phyloP scores from a whole-genome alignment of 306 rosid species.

The Hylodesmum podocarpum region DNA sequence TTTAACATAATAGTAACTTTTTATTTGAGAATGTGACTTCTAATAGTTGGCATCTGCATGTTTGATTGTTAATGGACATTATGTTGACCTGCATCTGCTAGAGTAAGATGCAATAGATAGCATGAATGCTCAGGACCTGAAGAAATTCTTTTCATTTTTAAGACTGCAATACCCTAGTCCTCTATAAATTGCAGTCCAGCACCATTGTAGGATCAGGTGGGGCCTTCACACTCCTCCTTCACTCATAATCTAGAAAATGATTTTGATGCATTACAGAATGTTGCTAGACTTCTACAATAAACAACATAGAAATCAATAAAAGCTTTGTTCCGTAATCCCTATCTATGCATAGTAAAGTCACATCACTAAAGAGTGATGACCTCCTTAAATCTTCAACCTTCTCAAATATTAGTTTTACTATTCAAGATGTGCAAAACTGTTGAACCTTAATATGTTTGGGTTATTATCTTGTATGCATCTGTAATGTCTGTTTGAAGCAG shows the following conservation, averaged over 20 bases:
- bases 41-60: constrained; percentile 4
- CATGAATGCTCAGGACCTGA: neutral
- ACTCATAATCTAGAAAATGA: constrained; percentile 1
- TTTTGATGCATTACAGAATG: neutral
- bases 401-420: neutral
- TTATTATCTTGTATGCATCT: neutral
- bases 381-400: neutral
- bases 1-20: neutral
- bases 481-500: constrained; percentile 2
- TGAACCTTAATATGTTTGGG: constrained; percentile 8
- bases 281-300: neutral
- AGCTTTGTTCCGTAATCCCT: constrained; percentile 7
- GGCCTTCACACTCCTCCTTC: neutral
- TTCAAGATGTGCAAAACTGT: neutral
- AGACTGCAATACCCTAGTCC: neutral
- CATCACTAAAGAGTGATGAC: neutral
- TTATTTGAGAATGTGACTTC: constrained; percentile 12
- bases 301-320: neutral
- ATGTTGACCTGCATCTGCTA: constrained; percentile 11
- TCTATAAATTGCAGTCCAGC: neutral
- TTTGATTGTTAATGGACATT: neutral
- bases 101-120: constrained; percentile 7
- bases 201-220: neutral
- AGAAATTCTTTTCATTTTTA: neutral
- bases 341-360: constrained; percentile 26